phyloP scores from a whole-genome alignment of 2,329 filamentous ascomycete genomes.

The Corynespora cassiicola region DNA sequence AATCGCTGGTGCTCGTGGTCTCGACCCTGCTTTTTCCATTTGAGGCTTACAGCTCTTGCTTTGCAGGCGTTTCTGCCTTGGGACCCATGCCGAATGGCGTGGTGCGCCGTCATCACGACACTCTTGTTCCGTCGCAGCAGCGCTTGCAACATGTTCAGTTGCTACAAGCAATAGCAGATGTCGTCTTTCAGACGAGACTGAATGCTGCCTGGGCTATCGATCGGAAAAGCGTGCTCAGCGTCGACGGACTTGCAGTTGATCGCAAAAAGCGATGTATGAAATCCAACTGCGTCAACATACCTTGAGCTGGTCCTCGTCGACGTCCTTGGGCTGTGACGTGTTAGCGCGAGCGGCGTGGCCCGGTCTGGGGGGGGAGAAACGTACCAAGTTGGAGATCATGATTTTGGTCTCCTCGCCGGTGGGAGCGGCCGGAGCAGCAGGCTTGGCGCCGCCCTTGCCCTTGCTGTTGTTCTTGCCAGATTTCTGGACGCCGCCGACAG shows the following conservation, averaged over 20 bases:
- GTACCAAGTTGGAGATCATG: conserved; percentile 97
- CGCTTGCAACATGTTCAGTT: too few species aligned
- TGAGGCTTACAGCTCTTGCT: too few species aligned
- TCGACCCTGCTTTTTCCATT: too few species aligned
- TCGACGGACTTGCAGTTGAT: conserved; percentile 41
- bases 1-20: too few species aligned
- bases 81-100: too few species aligned
- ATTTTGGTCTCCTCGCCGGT: conserved; percentile 86
- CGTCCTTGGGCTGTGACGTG: conserved; percentile 80
- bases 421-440: conserved; percentile 68
- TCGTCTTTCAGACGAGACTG: too few species aligned
- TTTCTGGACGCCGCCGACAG: conserved; percentile 89
- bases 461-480: conserved; percentile 66
- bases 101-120: too few species aligned
- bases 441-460: conserved; percentile 64
- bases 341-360: conserved; percentile 54
- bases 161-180: too few species aligned
- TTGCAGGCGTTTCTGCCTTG: too few species aligned
- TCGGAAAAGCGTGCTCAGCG: conserved; percentile 22
- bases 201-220: too few species aligned
- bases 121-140: too few species aligned
- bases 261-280: conserved; percentile 35
- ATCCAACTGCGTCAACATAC: too few species aligned
- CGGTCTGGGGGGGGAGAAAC: conserved; percentile 43
- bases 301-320: conserved; percentile 98